Evolutionary conservation across 352 stramenopile species (phyloP).

Genomic region (Pythium coloratum): DNA sequence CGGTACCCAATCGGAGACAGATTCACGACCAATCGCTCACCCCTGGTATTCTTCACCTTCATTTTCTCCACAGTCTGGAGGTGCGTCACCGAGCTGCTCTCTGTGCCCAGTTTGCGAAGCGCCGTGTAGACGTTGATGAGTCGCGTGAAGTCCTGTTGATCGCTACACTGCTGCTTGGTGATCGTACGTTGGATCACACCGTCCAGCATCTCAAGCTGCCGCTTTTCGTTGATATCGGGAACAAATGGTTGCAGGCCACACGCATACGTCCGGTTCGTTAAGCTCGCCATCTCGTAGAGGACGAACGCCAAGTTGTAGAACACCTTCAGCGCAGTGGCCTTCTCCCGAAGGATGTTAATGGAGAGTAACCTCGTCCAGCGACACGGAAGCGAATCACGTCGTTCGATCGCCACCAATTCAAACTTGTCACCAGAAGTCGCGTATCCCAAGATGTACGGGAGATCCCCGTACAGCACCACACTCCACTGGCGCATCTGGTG

Average conservation of each 20-base stretch:
- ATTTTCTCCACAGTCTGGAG: slow-evolving; percentile 1
- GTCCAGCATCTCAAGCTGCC: neutral
- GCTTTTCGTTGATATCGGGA: slow-evolving; percentile 7
- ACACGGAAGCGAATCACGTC: too few species aligned
- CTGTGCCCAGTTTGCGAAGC: neutral
- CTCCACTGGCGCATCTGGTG: slow-evolving; percentile 16
- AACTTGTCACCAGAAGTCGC: slow-evolving; percentile 9
- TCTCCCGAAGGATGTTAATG: too few species aligned
- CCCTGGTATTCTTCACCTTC: neutral
- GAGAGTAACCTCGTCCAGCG: too few species aligned
- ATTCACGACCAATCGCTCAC: slow-evolving; percentile 2
- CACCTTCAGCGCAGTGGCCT: neutral
- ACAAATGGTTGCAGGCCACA: slow-evolving; percentile 7
- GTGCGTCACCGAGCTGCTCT: slow-evolving; percentile 1
- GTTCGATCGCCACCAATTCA: slow-evolving; percentile 17
- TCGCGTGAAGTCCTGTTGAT: neutral
- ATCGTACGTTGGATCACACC: neutral
- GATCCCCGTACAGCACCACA: slow-evolving; percentile 10
- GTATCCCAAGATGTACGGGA: slow-evolving; percentile 20
- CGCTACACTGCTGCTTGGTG: neutral
- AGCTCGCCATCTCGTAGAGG: slow-evolving; percentile 2
- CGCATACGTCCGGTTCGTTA: neutral
- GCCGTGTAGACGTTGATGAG: neutral
- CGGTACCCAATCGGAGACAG: neutral
- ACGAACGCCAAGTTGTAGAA: slow-evolving; percentile 19